These are phyloP conservation scores for Orbilia quercus DNA, from an alignment of 2,329 filamentous ascomycete genomes.

Conservation along the genomic window DNA sequence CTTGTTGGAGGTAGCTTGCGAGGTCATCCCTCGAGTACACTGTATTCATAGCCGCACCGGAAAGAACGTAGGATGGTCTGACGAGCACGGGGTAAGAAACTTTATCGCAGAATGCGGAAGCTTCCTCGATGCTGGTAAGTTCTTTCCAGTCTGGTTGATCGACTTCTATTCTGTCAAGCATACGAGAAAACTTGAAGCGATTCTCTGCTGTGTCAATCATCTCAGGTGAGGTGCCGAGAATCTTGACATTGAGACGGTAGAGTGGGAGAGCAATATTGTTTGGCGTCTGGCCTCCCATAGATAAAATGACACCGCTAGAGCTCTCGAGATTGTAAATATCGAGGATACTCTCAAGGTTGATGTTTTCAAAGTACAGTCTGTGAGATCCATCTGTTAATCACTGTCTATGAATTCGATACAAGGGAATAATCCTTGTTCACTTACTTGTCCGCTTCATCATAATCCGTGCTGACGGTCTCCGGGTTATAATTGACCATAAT, in stretches of 20 bases:
- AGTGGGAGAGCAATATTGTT: conserved; percentile 97
- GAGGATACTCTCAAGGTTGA: conserved; percentile 86
- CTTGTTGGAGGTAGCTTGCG: conserved; percentile 87
- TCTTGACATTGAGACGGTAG: conserved; percentile 87
- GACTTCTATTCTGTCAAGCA: conserved; percentile 92
- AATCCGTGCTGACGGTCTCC: conserved; percentile 89
- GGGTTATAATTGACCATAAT: conserved; percentile 97
- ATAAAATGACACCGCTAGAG: conserved; percentile 85
- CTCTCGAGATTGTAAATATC: conserved; percentile 92
- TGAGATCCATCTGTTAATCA: conserved; percentile 3
- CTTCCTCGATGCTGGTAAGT: conserved; percentile 92
- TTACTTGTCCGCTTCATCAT: conserved; percentile 85
- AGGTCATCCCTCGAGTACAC: conserved; percentile 96
- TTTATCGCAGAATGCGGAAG: conserved; percentile 83
- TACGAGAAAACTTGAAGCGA: conserved; percentile 97
- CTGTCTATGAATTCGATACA: neutral
- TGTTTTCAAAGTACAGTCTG: conserved; percentile 90
- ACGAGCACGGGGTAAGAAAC: conserved; percentile 95
- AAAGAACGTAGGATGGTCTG: conserved; percentile 94
- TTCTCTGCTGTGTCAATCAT: conserved; percentile 99
- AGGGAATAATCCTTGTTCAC: too few relatives aligned
- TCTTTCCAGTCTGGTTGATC: conserved; percentile 99
- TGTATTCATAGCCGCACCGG: conserved; percentile 98
- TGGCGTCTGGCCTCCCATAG: conserved; percentile 96
- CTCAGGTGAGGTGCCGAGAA: conserved; percentile 94